Conservation (phyloP, 208 protist species). For the Acanthamoeba triangularis region DNA sequence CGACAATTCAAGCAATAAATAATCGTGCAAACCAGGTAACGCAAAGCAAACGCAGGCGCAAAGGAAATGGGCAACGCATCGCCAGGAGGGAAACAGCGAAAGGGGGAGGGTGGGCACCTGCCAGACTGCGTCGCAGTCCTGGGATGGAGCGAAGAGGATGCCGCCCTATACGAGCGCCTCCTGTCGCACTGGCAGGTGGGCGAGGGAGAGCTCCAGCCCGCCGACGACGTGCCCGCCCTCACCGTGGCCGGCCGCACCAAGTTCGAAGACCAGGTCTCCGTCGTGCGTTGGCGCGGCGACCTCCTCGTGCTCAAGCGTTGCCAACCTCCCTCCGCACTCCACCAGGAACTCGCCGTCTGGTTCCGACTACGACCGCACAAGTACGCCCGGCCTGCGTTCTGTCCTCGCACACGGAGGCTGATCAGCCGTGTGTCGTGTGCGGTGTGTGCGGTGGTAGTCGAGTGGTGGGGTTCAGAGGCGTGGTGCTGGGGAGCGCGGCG, state of each 20-base stretch:
- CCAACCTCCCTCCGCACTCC: not conserved
- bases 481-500: not conserved
- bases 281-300: slow-evolving; percentile 36
- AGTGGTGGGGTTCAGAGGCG: not conserved
- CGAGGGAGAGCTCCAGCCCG: not conserved
- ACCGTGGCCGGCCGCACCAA: not conserved
- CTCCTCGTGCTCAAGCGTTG: slow-evolving; percentile 23
- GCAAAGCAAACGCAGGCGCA: not conserved
- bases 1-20: not conserved
- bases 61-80: not conserved
- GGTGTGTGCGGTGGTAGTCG: not conserved
- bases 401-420: not conserved
- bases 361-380: slow-evolving; percentile 28
- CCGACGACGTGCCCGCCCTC: not conserved
- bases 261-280: not conserved
- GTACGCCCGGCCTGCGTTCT: not conserved
- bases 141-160: not conserved
- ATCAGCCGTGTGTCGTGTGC: not conserved
- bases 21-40: not conserved
- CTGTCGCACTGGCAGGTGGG: not conserved
- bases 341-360: slow-evolving; percentile 22
- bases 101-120: no score
- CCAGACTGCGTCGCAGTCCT: not conserved
- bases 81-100: not conserved
- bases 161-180: not conserved